Conservation (phyloP, 2,329 filamentous ascomycete species). For the Aspergillus pseudoterreus region DNA sequence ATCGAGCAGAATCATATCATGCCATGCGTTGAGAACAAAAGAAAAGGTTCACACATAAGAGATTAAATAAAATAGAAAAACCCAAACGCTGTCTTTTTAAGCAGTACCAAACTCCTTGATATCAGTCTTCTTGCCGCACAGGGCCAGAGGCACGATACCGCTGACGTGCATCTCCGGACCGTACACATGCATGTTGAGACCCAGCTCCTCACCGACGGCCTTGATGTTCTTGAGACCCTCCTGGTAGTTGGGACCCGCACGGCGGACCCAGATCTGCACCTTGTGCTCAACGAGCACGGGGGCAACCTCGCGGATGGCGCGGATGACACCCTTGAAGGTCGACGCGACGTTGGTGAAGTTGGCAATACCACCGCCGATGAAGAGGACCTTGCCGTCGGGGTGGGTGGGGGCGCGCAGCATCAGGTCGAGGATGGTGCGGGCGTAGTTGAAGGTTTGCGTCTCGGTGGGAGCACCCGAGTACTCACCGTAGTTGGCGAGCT, state of each 20-base stretch:
- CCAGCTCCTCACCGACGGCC: constrained; percentile 87
- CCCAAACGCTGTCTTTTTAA: constrained; percentile 21
- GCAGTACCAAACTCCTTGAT: constrained; percentile 57
- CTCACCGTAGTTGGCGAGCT: constrained; percentile 99
- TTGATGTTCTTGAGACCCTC: constrained; percentile 99
- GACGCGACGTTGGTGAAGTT: constrained; percentile 99
- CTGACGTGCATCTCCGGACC: constrained; percentile 83
- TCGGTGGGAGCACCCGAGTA: constrained; percentile 99
- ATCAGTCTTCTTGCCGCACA: constrained; percentile 60
- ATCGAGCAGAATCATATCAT: constrained; percentile 31
- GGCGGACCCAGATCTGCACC: constrained; percentile 92
- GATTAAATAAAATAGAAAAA: constrained; percentile 23
- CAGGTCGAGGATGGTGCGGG: constrained; percentile 91
- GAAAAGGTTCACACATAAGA: constrained; percentile 14
- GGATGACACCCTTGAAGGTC: constrained; percentile 99
- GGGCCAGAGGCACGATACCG: constrained; percentile 90
- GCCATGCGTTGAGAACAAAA: constrained; percentile 37
- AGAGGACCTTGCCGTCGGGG: constrained; percentile 94
- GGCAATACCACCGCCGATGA: constrained; percentile 99
- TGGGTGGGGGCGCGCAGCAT: constrained; percentile 87
- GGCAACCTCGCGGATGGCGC: constrained; percentile 86
- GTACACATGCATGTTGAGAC: constrained; percentile 89
- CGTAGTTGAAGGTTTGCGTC: constrained; percentile 99
- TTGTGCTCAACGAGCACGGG: constrained; percentile 90
- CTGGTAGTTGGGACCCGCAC: constrained; percentile 96